Evolutionary conservation across 805 yeast genomes (phyloP), one percentile per base, ranked within the genome.

Genomic region (Metschnikowia henanensis): DNA sequence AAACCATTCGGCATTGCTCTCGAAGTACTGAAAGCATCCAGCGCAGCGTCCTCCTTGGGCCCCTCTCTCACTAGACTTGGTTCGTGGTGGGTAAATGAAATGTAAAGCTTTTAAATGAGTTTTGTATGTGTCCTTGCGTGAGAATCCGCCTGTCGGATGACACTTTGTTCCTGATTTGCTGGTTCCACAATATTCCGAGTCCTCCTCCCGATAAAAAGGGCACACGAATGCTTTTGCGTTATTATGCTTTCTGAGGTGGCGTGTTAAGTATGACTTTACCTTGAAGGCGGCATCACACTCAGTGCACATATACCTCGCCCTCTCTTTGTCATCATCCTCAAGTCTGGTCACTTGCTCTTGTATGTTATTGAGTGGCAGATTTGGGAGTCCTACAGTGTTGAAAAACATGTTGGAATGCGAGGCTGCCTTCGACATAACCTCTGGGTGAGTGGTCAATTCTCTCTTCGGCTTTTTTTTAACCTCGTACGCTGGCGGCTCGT

Each of bases 221-320:
- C 96, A 87, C 43, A 72, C 76, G 62, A 86, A 91, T 2, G 96
- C 97, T 68, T 90, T 91, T 38, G 76, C 76, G 23, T 79, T 69
- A 6, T 89, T 90, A 63, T 91, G 98, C 62, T 91, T 91, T 71
- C 90, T 88, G 59, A 88, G 71, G 65, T 91, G 98, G 50, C 97
- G 81, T 0, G 97, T 91, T 52, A 91, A 70, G 60, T 90, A 90
- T 1, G 97, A 96, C 62, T 87, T 83, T 25, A 90, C 86, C 48
- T 82, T 76, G 70, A 91, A 91, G 37, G 74, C 76, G 0, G 96
- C 84, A 46, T 79, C 77, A 66, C 98, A 91, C 54, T 80, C 79
- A 15, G 83, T 81, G 67, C 98, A 91, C 36, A 56, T 35, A 28
- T 45, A 46, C 35, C 46, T 37, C 35, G 40, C 38, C 38, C 37